Base-by-base conservation (phyloP, 768 basidiomycete genomes). In the Artomyces pyxidatus region DNA sequence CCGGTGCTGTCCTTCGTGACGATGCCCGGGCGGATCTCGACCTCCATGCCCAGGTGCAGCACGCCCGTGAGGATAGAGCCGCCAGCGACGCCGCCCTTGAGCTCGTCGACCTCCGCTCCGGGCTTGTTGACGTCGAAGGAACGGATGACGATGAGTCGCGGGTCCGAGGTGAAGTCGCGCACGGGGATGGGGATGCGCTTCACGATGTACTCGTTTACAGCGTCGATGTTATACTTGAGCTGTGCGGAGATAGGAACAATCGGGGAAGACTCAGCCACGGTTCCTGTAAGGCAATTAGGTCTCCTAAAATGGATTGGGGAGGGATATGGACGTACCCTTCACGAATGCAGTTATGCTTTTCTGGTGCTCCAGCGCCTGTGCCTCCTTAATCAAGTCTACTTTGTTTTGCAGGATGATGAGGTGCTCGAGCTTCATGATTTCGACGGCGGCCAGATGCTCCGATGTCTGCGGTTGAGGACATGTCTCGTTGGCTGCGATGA, bases 111-210 rank as follows among this genome's bases (percentile, higher is more conserved):
- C 62, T 93, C 92, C 3, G 94, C 83, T 63, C 95, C 96, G 10
- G 96, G 96, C 68, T 96, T 97, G 78, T 99, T 99, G 65, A 99
- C 95, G 65, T 99, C 96, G 70, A 98, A 99, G 17, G 93, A 96
- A 57, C 95, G 91, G 67, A 99, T 99, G 65, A 98, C 94, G 64
- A 98, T 98, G 57, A 99, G 83, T 28, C 85, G 83, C 0, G 96
- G 92, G 53, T 88, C 83, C 25, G 91, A 85, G 28, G 81, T 76
- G 68, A 98, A 99, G 73, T 98, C 88, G 50, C 95, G 89, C 29
- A 83, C 70, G 40, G 95, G 96, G 42, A 98, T 88, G 16, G 96
- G 92, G 59, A 99, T 97, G 45, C 88, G 82, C 65, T 91, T 94
- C 56, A 92, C 92, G 65, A 98, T 95, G 72, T 96, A 97, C 61